A percentile compares a stretch with the other conserved stretches of the same genome.
Conservation (phyloP, 2,329 filamentous ascomycete species). For the Cordyceps cateniannulata region DNA sequence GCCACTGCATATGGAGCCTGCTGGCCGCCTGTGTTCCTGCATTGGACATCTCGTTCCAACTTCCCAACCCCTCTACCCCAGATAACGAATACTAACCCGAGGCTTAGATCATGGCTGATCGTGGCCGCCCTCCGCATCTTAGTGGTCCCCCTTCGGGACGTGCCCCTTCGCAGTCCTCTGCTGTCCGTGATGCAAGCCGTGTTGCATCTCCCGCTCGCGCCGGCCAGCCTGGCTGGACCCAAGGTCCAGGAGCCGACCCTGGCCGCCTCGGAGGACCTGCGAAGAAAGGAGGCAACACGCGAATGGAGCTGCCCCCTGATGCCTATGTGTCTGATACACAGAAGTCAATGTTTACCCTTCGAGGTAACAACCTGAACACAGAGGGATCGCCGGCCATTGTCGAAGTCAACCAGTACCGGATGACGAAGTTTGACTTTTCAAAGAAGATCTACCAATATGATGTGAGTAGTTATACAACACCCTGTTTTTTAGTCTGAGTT, state of each 20-base stretch:
- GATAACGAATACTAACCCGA: not conserved
- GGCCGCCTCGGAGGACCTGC: constrained; percentile 25
- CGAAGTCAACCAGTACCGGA: constrained; percentile 68
- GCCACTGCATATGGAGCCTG: not conserved
- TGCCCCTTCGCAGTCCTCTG: constrained; percentile 1
- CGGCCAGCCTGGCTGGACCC: constrained; percentile 20
- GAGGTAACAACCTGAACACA: constrained; percentile 43
- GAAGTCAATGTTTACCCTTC: constrained; percentile 29
- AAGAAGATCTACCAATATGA: constrained; percentile 76
- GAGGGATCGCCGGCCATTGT: constrained; percentile 49
- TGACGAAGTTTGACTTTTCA: constrained; percentile 49
- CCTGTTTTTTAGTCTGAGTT: not conserved
- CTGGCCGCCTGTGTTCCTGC: not conserved
- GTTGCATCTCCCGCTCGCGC: constrained; percentile 14
- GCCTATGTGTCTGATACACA: constrained; percentile 38
- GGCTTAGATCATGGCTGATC: constrained; percentile 23
- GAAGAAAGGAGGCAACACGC: constrained; percentile 32
- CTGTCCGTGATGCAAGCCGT: not conserved
- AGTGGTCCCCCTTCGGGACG: not conserved
- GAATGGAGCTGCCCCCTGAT: constrained; percentile 53
- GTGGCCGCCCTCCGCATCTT: constrained; percentile 21
- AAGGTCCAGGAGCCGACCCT: constrained; percentile 37
- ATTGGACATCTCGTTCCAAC: not conserved
- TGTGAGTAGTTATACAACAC: constrained; percentile 46
- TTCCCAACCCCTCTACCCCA: not conserved